These are phyloP conservation scores for Stemphylium lycopersici DNA, from an alignment of 2,329 filamentous ascomycete species.

Conservation along the genomic window DNA sequence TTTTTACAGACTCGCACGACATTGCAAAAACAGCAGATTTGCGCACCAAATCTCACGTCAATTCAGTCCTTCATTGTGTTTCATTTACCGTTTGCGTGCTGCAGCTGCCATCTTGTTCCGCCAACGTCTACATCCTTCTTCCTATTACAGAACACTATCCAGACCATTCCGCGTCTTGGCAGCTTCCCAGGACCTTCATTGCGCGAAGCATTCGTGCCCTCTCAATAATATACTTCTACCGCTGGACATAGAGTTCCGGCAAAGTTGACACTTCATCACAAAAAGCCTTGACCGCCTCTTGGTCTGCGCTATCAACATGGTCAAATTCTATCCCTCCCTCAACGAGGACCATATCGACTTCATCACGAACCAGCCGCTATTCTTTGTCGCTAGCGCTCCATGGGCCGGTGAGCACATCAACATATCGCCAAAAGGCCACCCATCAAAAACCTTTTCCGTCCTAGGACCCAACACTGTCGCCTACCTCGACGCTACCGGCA, in stretches of 20 bases:
- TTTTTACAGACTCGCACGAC: background rate
- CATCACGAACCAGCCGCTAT: constrained; percentile 71
- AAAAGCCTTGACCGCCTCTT: constrained; percentile 9
- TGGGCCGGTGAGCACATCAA: constrained; percentile 73
- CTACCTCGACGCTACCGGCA: constrained; percentile 77
- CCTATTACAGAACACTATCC: background rate
- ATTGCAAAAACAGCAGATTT: background rate
- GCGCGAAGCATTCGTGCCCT: background rate
- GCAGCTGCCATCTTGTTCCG: background rate
- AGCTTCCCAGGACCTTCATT: background rate
- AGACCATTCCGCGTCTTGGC: background rate
- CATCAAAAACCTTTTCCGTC: constrained; percentile 66
- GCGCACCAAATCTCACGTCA: background rate
- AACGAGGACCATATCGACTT: constrained; percentile 64
- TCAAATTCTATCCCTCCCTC: constrained; percentile 64
- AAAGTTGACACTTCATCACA: background rate
- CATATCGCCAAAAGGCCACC: constrained; percentile 75
- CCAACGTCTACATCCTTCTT: background rate
- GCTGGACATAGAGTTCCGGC: background rate
- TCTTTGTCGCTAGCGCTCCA: constrained; percentile 77
- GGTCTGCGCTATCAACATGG: constrained; percentile 53
- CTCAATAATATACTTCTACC: background rate
- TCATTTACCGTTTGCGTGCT: background rate
- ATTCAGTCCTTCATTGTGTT: background rate
- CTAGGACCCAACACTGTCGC: constrained; percentile 64